Percentiles rank a stretch among this genome's conserved stretches.
Evolutionary conservation across 768 basidiomycete species (phyloP).

Genomic region (Hemileccinum rubropunctum): DNA sequence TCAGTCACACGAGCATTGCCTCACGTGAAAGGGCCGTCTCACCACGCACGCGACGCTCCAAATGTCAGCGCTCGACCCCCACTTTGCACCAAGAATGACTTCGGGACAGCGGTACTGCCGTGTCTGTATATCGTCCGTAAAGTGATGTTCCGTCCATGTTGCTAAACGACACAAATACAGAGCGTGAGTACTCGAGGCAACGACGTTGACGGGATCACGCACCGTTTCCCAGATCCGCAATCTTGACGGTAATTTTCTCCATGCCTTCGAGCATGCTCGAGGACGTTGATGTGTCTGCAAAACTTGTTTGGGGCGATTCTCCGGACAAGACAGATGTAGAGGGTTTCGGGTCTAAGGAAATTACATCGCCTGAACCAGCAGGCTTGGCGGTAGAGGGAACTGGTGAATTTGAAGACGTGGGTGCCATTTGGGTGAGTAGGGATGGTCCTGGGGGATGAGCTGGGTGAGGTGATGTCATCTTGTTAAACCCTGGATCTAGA

Average conservation of each 20-base stretch:
- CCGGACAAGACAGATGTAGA: constrained; percentile 28
- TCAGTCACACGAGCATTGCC: neutral
- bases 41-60: constrained; percentile 97
- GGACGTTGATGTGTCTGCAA: constrained; percentile 23
- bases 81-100: constrained; percentile 93
- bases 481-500: constrained; percentile 39
- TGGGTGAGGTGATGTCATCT: constrained; percentile 35
- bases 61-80: constrained; percentile 93
- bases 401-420: constrained; percentile 23
- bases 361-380: constrained; percentile 20
- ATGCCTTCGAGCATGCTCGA: constrained; percentile 35
- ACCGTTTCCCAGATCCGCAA: constrained; percentile 97
- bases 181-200: constrained; percentile 1
- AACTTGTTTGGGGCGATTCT: constrained; percentile 27
- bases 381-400: constrained; percentile 21
- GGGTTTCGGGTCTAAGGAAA: constrained; percentile 19
- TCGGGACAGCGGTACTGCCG: constrained; percentile 97
- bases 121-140: constrained; percentile 98
- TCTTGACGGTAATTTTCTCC: constrained; percentile 94
- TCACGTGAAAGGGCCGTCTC: constrained; percentile 29
- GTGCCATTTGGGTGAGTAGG: constrained; percentile 70
- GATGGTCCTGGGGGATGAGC: constrained; percentile 58
- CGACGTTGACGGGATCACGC: constrained; percentile 23
- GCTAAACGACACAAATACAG: constrained; percentile 35
- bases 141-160: constrained; percentile 92